Base-by-base conservation (phyloP, 495 filamentous ascomycete genomes). In the Trichoderma virens region DNA sequence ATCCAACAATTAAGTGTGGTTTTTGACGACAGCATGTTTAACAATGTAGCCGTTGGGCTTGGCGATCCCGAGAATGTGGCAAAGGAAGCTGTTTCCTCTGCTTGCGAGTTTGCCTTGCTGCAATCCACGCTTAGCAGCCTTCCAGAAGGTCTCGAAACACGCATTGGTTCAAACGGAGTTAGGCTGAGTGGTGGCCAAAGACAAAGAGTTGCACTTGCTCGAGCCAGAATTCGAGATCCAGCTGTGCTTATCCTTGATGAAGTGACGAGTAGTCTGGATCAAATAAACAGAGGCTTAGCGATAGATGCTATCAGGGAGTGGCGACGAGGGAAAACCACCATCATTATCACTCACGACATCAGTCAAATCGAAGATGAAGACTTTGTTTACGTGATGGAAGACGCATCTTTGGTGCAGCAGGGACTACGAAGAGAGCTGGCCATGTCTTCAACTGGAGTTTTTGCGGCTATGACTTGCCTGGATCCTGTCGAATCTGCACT, bases 341-440 rank as follows among this genome's bases (percentile, higher is more conserved):
- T 97, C 59, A 87, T 95, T 60, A 91, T 98, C 69, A 97, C 94
- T 0, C 94, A 98, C 68, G 92, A 98, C 66, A 86, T 92, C 59
- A 83, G 87, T 0, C 90, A 95, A 61, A 95, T 98, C 39, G 75
- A 75, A 28, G 80, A 85, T 0, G 67, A 85, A 20, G 92, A 97
- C 63, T 93, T 86, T 69, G 82, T 93, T 2, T 97, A 94, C 65
- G 82, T 97, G 1, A 73, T 98, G 59, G 88, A 95, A 51, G 71
- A 86, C 13, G 91, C 91, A 0, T 68, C 67, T 2, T 78, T 96
- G 5, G 82, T 88, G 2, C 84, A 95, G 68, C 76, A 88, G 65
- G 94, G 93, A 0, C 67, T 75, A 34, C 68, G 73, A n/a, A 70
- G 68, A 38, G 71, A 78, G 5, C 62, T 86, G 1, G 47, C 23